Evolutionary conservation across 129 eudicot genomes (phyloP).

Genomic region (Artemisia argyi): DNA sequence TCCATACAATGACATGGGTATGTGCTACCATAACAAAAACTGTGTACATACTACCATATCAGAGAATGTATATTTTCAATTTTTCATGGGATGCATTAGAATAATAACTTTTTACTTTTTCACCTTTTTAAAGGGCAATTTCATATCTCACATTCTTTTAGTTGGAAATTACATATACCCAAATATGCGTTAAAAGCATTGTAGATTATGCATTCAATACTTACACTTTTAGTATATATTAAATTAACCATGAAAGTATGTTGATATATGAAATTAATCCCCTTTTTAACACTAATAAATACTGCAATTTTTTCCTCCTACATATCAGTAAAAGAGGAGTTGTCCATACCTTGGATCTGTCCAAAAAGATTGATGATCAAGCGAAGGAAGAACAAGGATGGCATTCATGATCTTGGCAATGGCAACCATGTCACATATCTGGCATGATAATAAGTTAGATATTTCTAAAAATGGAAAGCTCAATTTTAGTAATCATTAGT

Average conservation of each 20-base stretch:
- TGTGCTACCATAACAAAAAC: too few relatives aligned
- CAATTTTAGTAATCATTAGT: background rate
- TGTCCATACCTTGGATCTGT: constrained; percentile 80
- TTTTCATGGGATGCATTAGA: background rate
- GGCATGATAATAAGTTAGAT: constrained; percentile 19
- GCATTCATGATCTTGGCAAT: constrained; percentile 88
- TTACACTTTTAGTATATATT: too few relatives aligned
- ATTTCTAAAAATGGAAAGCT: background rate
- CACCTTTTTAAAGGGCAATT: background rate
- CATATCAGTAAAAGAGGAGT: background rate
- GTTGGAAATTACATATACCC: too few relatives aligned
- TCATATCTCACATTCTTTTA: too few relatives aligned
- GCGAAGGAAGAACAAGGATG: constrained; percentile 94
- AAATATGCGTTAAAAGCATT: too few relatives aligned
- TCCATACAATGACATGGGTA: background rate
- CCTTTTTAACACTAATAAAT: constrained; percentile 2
- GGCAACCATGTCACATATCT: constrained; percentile 99
- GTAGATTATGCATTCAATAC: too few relatives aligned
- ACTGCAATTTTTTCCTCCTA: background rate
- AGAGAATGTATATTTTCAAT: background rate
- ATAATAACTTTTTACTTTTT: background rate
- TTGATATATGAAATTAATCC: too few relatives aligned
- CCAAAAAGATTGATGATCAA: constrained; percentile 95
- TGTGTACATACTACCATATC: too few relatives aligned
- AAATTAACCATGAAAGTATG: too few relatives aligned